These are phyloP conservation scores for Hansenula sp. DNA, from an alignment of 1,139 yeast genomes.

Conservation along the genomic window DNA sequence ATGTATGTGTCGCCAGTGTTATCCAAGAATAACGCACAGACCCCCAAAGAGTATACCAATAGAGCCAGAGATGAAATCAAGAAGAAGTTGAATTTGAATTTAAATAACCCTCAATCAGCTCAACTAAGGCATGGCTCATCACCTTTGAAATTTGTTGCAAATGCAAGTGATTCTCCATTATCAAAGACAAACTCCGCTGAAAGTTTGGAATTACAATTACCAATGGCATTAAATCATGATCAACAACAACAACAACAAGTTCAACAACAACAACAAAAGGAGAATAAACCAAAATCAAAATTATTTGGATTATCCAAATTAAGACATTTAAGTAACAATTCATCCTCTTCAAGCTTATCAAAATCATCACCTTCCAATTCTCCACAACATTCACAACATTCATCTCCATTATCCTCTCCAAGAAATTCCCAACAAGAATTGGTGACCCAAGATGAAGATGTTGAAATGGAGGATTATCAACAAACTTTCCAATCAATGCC, in stretches of 20 bases:
- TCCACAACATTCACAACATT: conserved; percentile 6
- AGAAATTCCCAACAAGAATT: not conserved
- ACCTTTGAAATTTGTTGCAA: conserved; percentile 20
- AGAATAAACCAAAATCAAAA: conserved; percentile 11
- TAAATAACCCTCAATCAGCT: conserved; percentile 1
- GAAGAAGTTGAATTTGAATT: conserved; percentile 24
- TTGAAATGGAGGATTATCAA: conserved; percentile 12
- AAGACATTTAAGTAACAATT: not conserved
- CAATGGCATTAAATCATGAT: conserved; percentile 1
- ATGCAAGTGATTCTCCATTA: conserved; percentile 20
- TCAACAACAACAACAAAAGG: not conserved
- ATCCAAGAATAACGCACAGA: conserved; percentile 17
- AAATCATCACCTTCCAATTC: not conserved
- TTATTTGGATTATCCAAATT: conserved; percentile 9
- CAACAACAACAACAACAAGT: not conserved
- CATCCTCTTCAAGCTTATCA: not conserved
- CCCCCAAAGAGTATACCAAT: conserved; percentile 35
- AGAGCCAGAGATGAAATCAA: conserved; percentile 37
- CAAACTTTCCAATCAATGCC: conserved; percentile 10
- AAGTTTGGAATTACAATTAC: conserved; percentile 16
- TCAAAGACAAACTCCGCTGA: conserved; percentile 19
- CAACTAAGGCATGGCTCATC: conserved; percentile 22
- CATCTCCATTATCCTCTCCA: not conserved
- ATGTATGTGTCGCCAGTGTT: conserved; percentile 23
- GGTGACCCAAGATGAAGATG: conserved; percentile 9